Conservation (phyloP, 2,329 filamentous ascomycete species). For the Corniculantispora saksenae region DNA sequence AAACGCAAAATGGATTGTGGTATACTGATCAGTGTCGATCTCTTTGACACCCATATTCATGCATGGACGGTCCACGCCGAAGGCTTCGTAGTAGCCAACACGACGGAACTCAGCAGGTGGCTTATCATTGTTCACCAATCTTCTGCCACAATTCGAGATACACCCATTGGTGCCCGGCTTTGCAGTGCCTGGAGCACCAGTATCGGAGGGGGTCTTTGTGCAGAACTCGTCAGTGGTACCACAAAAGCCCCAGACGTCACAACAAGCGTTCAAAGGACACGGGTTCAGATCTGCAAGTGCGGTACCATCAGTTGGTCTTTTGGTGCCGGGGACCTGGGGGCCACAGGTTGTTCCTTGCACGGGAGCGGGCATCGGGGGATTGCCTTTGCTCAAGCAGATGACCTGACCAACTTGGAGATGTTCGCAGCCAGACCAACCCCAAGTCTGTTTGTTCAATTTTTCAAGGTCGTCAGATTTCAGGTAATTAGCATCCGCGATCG, state of each 20-base stretch:
- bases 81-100: conserved; percentile 37
- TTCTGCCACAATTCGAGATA: conserved; percentile 7
- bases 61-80: conserved; percentile 32
- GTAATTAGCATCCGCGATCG: background rate
- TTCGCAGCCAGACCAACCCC: conserved; percentile 30
- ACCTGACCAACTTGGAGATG: conserved; percentile 18
- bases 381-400: conserved; percentile 29
- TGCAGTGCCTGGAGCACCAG: conserved; percentile 29
- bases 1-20: conserved; percentile 36
- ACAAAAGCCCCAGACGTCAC: conserved; percentile 46
- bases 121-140: background rate
- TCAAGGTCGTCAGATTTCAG: background rate
- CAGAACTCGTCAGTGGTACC: conserved; percentile 48
- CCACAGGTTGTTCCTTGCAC: conserved; percentile 42
- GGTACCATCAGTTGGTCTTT: background rate
- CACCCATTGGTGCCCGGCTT: background rate
- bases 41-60: conserved; percentile 32
- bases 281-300: conserved; percentile 38
- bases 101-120: conserved; percentile 21
- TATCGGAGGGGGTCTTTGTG: conserved; percentile 26
- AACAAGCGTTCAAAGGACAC: conserved; percentile 47
- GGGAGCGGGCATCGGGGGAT: conserved; percentile 27
- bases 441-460: conserved; percentile 20
- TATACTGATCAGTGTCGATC: conserved; percentile 22
- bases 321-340: conserved; percentile 29